These are phyloP conservation scores for Solanum pennellii DNA, from an alignment of 257 asterid species.

Conservation along the genomic window DNA sequence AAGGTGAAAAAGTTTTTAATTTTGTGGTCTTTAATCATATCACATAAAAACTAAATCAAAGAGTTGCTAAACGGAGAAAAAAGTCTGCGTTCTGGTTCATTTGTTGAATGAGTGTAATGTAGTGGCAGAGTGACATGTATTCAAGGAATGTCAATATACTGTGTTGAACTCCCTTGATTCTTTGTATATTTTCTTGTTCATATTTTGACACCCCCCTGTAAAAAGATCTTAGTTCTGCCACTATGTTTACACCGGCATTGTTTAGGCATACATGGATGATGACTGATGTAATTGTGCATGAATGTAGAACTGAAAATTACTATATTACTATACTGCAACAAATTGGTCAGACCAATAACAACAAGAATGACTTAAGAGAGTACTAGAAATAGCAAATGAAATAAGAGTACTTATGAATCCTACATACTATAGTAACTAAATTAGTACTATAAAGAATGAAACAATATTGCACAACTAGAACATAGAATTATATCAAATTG, in stretches of 20 bases:
- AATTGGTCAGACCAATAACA: not conserved
- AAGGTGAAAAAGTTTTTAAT: not conserved
- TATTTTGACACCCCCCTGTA: not conserved
- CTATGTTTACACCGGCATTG: not conserved
- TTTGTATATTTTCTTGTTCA: not conserved
- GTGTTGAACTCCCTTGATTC: not conserved
- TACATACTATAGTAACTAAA: not conserved
- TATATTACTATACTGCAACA: not conserved
- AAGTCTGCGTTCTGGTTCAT: not conserved
- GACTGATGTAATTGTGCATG: not conserved
- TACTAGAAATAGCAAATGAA: not conserved
- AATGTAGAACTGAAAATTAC: not conserved
- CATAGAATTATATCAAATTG: not conserved
- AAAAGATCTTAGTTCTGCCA: not conserved
- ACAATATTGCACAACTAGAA: constrained; percentile 3
- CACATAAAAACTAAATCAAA: not conserved
- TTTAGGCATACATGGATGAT: not conserved
- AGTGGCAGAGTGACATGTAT: not conserved
- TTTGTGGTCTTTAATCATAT: not conserved
- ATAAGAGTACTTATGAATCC: not conserved
- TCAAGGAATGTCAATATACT: not conserved
- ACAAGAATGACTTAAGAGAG: not conserved
- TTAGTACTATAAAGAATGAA: not conserved
- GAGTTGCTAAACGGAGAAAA: not conserved
- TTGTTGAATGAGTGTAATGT: not conserved